These are phyloP conservation scores for Citrullus mucosospermus DNA, from an alignment of 306 rosid genomes.

Conservation along the genomic window DNA sequence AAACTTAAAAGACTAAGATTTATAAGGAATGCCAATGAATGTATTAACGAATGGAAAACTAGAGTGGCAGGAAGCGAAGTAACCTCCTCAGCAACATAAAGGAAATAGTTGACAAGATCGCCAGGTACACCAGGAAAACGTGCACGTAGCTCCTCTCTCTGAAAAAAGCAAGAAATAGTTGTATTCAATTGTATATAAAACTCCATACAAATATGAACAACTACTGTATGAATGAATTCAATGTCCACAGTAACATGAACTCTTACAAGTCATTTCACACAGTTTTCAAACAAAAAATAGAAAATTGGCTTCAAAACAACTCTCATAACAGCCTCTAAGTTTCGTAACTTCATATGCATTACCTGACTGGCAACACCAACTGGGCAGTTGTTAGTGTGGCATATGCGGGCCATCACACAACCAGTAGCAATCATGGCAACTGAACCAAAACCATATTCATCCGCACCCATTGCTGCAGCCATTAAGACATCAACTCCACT, in stretches of 20 bases:
- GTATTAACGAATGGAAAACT: background rate
- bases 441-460: constrained; percentile 92
- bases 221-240: background rate
- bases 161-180: constrained; percentile 8
- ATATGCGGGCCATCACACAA: constrained; percentile 95
- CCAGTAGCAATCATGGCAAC: constrained; percentile 98
- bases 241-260: background rate
- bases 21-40: background rate
- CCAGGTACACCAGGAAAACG: constrained; percentile 99
- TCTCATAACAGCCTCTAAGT: background rate
- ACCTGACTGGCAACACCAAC: constrained; percentile 99
- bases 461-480: constrained; percentile 98
- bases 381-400: constrained; percentile 97
- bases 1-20: background rate
- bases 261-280: background rate
- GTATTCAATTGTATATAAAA: background rate
- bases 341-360: constrained; percentile 8
- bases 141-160: constrained; percentile 99
- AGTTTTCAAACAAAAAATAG: background rate
- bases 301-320: background rate
- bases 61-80: constrained; percentile 11
- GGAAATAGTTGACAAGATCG: constrained; percentile 91
- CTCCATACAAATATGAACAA: constrained; percentile 9
- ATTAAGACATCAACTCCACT: constrained; percentile 94
- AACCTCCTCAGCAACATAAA: constrained; percentile 98